Evolutionary conservation across 163 green algal species (phyloP).

Genomic region (Chlamydomonas reinhardtii): DNA sequence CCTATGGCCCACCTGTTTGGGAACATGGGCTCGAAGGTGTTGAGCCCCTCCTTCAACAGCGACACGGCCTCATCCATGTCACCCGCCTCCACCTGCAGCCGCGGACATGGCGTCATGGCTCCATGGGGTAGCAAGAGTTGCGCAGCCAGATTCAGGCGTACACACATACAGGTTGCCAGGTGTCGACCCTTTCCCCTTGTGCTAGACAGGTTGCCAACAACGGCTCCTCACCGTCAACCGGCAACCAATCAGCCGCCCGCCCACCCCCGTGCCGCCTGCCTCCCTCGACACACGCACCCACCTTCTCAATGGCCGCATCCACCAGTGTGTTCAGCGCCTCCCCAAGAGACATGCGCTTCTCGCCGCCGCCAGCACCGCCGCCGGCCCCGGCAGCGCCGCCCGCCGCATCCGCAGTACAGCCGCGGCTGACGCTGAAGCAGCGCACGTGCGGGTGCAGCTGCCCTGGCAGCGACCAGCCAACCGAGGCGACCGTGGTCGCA

Average conservation of each 20-base stretch:
- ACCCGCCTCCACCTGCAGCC: slow-evolving; percentile 56
- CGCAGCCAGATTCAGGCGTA: too few species aligned
- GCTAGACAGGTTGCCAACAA: too few species aligned
- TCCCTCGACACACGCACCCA: slow-evolving; percentile 30
- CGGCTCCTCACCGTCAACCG: too few species aligned
- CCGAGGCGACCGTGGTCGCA: not conserved
- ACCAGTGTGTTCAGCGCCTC: slow-evolving; percentile 61
- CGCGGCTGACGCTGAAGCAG: slow-evolving; percentile 1
- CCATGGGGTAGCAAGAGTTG: too few species aligned
- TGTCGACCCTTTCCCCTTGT: too few species aligned
- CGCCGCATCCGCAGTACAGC: not conserved
- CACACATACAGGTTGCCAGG: too few species aligned
- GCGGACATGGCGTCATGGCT: too few species aligned
- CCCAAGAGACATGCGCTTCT: slow-evolving; percentile 45
- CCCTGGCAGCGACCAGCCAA: not conserved
- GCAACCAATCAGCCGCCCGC: too few species aligned
- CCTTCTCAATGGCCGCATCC: slow-evolving; percentile 65
- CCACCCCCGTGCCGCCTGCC: too few species aligned
- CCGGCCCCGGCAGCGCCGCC: not conserved
- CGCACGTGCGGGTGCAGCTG: not conserved
- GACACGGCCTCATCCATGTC: slow-evolving; percentile 56
- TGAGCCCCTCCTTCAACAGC: slow-evolving; percentile 69
- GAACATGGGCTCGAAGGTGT: slow-evolving; percentile 57
- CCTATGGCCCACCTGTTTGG: slow-evolving; percentile 62
- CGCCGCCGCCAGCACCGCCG: not conserved